Conservation (phyloP, 2,329 filamentous ascomycete species). For the Xylaria sp. region DNA sequence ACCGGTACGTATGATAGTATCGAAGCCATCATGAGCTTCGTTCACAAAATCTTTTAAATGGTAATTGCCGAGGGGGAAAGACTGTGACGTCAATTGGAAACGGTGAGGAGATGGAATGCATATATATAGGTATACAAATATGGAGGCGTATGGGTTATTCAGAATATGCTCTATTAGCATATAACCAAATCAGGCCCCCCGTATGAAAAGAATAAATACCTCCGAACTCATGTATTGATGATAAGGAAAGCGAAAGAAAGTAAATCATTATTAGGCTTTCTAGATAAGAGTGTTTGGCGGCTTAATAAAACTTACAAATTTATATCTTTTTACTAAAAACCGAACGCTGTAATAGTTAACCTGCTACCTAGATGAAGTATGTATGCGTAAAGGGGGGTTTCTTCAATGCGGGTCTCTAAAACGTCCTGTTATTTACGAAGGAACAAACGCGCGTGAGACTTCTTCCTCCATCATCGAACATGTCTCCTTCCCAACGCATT, state of each 20-base stretch:
- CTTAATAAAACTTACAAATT: not conserved
- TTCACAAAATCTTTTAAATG: slow-evolving; percentile 3
- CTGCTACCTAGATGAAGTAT: too few relatives aligned
- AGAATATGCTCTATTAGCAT: not conserved
- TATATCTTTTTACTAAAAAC: not conserved
- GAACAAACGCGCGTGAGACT: not conserved
- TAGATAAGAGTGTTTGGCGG: too few relatives aligned
- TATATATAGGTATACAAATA: slow-evolving; percentile 3
- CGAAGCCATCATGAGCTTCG: slow-evolving; percentile 48
- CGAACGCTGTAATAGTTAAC: not conserved
- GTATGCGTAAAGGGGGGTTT: slow-evolving; percentile 17
- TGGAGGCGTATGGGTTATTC: not conserved
- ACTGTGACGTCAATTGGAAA: slow-evolving; percentile 23
- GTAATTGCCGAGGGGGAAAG: not conserved
- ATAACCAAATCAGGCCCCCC: not conserved
- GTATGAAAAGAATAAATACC: not conserved
- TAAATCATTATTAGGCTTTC: too few relatives aligned
- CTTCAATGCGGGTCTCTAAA: not conserved
- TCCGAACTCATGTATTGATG: not conserved
- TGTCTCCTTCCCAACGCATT: slow-evolving; percentile 42
- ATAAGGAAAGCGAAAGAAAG: not conserved
- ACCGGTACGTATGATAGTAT: slow-evolving; percentile 58
- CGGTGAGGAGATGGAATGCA: slow-evolving; percentile 10
- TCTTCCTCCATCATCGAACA: slow-evolving; percentile 37
- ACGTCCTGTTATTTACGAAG: slow-evolving; percentile 4